phyloP scores from a whole-genome alignment of 768 basidiomycete genomes.

The Boletellus sp. region DNA sequence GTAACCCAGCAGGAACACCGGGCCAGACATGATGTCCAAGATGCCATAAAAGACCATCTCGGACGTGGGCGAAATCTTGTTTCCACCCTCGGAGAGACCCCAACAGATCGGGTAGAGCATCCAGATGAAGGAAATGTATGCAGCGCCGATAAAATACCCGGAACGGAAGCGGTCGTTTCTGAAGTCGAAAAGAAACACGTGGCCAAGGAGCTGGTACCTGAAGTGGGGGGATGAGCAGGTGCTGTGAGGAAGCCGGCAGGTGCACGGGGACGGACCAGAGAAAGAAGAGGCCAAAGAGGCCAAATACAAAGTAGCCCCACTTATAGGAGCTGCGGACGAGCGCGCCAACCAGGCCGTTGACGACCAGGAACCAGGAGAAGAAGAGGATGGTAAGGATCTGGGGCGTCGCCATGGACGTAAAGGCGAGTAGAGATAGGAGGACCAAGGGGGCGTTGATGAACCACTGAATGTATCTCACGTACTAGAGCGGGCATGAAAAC shows the following conservation, averaged over 20 bases:
- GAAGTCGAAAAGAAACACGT: constrained; percentile 27
- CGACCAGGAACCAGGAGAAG: constrained; percentile 45
- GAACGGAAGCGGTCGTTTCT: constrained; percentile 20
- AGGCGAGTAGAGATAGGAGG: constrained; percentile 43
- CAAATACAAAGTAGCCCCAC: constrained; percentile 50
- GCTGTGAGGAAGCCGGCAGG: constrained; percentile 5
- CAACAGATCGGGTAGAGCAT: constrained; percentile 56
- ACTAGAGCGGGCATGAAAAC: constrained; percentile 28
- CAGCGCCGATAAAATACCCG: constrained; percentile 35
- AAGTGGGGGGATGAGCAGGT: neutral
- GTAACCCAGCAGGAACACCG: constrained; percentile 35
- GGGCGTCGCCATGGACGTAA: constrained; percentile 45
- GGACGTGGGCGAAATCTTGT: constrained; percentile 45
- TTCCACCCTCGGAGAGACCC: constrained; percentile 51
- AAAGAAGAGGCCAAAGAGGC: constrained; percentile 43
- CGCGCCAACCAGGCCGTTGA: constrained; percentile 47
- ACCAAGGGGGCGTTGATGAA: constrained; percentile 53
- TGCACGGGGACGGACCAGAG: constrained; percentile 38
- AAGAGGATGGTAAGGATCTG: constrained; percentile 39
- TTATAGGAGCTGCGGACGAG: constrained; percentile 52
- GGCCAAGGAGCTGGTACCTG: constrained; percentile 32
- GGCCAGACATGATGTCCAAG: constrained; percentile 37
- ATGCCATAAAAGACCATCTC: constrained; percentile 59
- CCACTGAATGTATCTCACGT: constrained; percentile 53
- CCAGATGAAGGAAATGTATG: constrained; percentile 52